Evolutionary conservation across 176 grass and related monocot species (phyloP).

Genomic region (Oryza rufipogon): DNA sequence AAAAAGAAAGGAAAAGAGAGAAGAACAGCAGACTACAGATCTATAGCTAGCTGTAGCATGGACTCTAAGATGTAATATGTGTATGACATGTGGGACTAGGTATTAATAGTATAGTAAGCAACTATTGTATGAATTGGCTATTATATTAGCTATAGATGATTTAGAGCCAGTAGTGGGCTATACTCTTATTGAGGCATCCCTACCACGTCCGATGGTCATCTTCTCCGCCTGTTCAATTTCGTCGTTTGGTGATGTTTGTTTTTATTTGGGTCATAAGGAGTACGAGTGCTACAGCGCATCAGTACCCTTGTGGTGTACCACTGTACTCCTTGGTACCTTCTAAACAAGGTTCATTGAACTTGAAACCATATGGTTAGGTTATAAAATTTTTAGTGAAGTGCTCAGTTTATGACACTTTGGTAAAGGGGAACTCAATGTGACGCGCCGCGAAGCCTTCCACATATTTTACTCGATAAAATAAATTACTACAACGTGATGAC

Average conservation of each 20-base stretch:
- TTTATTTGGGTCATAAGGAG: not conserved
- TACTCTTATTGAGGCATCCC: not conserved
- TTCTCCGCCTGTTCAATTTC: not conserved
- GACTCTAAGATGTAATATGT: no score
- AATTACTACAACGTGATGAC: not conserved
- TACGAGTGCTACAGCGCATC: not conserved
- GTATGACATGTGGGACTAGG: no score
- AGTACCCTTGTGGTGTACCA: not conserved
- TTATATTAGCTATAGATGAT: no score
- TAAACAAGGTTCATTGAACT: not conserved
- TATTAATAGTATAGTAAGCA: no score
- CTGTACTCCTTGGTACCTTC: not conserved
- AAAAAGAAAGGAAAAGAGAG: no score
- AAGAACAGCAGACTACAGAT: no score
- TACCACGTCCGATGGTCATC: not conserved
- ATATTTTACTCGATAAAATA: not conserved
- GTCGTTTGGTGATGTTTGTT: not conserved
- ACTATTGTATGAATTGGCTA: no score
- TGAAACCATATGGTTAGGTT: not conserved
- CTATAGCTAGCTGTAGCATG: no score
- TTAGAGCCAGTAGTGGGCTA: no score
- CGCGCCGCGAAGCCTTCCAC: not conserved
- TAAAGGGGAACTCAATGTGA: not conserved
- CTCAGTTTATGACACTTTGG: no score
- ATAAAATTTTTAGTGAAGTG: not conserved